Conservation (phyloP, 139 green algal genomes). For the Chlorella vulgaris region DNA sequence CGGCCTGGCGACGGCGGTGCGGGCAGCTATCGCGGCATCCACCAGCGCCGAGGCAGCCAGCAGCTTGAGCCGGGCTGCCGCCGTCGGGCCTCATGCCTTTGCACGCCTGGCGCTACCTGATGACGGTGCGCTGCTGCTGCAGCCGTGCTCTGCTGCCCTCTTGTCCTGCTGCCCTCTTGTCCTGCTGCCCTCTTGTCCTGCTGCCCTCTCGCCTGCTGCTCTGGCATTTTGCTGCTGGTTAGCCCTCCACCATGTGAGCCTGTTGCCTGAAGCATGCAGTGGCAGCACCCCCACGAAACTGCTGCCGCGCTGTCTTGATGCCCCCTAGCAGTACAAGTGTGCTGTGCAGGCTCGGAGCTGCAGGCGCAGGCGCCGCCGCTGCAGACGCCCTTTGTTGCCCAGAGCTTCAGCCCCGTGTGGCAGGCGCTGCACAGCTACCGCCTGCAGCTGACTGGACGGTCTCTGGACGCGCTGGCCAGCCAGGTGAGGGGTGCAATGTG, state of each 20-base stretch:
- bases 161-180: too few relatives aligned
- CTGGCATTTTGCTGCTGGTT: neutral
- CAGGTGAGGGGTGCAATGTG: too few relatives aligned
- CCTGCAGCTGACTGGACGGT: neutral
- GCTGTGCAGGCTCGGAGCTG: neutral
- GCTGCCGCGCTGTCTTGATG: neutral
- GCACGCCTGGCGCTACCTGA: neutral
- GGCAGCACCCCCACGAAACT: neutral
- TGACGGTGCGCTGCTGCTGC: neutral
- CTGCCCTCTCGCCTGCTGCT: neutral
- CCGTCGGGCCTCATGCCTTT: slow-evolving; percentile 16
- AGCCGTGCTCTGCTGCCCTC: neutral
- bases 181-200: neutral
- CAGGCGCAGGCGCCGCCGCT: slow-evolving; percentile 2
- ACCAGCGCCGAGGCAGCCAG: neutral
- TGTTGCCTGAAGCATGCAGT: neutral
- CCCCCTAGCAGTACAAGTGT: too few relatives aligned
- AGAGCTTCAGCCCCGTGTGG: slow-evolving; percentile 19
- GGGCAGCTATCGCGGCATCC: neutral
- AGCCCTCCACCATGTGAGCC: neutral
- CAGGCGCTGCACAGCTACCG: slow-evolving; percentile 4
- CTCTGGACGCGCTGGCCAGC: neutral
- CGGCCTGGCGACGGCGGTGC: slow-evolving; percentile 13
- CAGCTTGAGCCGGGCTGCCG: slow-evolving; percentile 3
- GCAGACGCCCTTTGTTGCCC: slow-evolving; percentile 21